Base-by-base conservation (phyloP, 2,329 filamentous ascomycete genomes). In the Thielaviopsis musarum region DNA sequence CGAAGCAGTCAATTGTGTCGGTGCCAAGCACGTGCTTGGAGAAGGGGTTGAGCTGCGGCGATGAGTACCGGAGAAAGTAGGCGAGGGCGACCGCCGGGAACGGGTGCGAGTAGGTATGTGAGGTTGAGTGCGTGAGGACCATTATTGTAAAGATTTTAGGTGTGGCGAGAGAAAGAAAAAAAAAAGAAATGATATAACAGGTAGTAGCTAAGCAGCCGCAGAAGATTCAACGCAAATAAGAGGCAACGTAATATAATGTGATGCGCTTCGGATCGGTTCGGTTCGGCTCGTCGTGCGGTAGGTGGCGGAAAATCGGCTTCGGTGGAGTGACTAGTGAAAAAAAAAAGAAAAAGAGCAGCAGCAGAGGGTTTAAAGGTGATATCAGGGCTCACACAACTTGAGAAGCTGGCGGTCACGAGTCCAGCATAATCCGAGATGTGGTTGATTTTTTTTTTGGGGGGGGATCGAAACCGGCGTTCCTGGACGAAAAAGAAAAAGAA, bases 61-160 rank as follows among this genome's bases (percentile, higher is more conserved):
- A 81, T 62, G 87, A 89, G 73, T 93, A 93, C 64, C 88, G 87
- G 56, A 93, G 84, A 73, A 91, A 93, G 78, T 89, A 93, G 73
- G 88, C 88, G 70, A 93, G 84, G 55, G 87, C 89, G 63, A 93
- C 88, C 69, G 87, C 87, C 63, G 87, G 83, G 74, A 91, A 91
- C 55, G 86, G 84, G 72, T 91, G 88, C 64, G 83, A 78, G 77
- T 91, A 90, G 67, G 78, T 81, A 70, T 87, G 85, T 72, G 79
- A 82, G 66, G 81, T 83, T 58, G 79, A 80, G 70, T 82, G 80
- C 6, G 77, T 80, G 71, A 83, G 78, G 64, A 83, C 80, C 80
- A 83, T 83, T 59, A 68, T 77, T 67, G 64, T 68, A 59, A 61
- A 59, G 60, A 34, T 30, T 26, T 22, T 21, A 19, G 45, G 6